phyloP scores from a whole-genome alignment of 306 rosid genomes.

The Arachis hypogaea region DNA sequence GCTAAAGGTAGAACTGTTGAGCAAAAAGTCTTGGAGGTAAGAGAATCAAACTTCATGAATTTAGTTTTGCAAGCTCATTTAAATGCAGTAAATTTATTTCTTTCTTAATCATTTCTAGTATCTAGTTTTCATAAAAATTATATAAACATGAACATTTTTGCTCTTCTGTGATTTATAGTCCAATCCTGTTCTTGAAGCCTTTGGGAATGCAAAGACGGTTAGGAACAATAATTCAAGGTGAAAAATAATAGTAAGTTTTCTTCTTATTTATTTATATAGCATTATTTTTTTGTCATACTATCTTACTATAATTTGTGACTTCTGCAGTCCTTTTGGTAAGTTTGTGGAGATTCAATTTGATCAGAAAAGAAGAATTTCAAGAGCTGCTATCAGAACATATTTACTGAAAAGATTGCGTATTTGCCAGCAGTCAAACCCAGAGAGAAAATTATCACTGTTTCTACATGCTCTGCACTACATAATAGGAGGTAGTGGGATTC shows the following conservation, averaged over 20 bases:
- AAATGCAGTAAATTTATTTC: not conserved
- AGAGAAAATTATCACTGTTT: too few relatives aligned
- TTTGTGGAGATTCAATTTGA: too few relatives aligned
- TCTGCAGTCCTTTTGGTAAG: too few relatives aligned
- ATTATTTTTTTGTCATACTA: not conserved
- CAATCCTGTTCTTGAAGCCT: conserved; percentile 92
- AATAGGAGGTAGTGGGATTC: too few relatives aligned
- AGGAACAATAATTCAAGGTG: too few relatives aligned
- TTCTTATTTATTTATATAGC: conserved; percentile 13
- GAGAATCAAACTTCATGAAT: conserved; percentile 20
- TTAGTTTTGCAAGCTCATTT: conserved; percentile 19
- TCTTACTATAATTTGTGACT: too few relatives aligned
- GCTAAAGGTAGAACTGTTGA: conserved; percentile 82
- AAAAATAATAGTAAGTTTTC: conserved; percentile 32
- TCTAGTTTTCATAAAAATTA: conserved; percentile 16
- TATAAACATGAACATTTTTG: not conserved
- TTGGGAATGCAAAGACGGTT: conserved; percentile 66
- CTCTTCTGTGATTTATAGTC: conserved; percentile 57
- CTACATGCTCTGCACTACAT: too few relatives aligned
- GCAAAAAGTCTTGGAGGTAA: conserved; percentile 88
- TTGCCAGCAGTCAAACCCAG: too few relatives aligned
- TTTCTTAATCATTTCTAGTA: not conserved
- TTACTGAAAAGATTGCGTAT: too few relatives aligned
- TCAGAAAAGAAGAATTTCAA: too few relatives aligned
- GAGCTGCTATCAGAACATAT: too few relatives aligned